A percentile compares a stretch with the other conserved stretches of the same genome.
These are phyloP conservation scores for Medicago truncatula DNA, from an alignment of 306 rosid species.

Conservation along the genomic window DNA sequence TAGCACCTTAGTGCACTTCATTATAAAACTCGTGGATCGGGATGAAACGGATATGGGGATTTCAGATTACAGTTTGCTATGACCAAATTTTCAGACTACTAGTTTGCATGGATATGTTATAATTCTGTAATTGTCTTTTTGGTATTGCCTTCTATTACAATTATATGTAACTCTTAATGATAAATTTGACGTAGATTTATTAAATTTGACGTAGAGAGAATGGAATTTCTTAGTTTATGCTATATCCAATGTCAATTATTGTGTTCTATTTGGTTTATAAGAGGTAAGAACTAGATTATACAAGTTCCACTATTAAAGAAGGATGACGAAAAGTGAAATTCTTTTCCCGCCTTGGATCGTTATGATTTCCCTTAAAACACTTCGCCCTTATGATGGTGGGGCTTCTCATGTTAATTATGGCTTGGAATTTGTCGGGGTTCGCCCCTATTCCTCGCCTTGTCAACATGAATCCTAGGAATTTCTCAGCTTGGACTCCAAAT, in stretches of 20 bases:
- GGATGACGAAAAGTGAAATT: too few species aligned
- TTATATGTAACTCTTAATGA: constrained; percentile 3
- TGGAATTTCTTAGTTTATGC: neutral
- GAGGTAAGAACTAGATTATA: too few species aligned
- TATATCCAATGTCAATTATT: neutral
- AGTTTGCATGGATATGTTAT: constrained; percentile 21
- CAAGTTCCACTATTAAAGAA: too few species aligned
- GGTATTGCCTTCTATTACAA: constrained; percentile 16
- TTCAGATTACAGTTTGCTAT: constrained; percentile 8
- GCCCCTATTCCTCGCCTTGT: too few species aligned
- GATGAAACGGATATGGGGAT: neutral
- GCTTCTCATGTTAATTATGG: too few species aligned
- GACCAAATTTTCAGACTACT: constrained; percentile 21
- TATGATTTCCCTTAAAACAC: too few species aligned
- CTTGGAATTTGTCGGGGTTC: too few species aligned
- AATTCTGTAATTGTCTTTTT: constrained; percentile 21
- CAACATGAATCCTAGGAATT: too few species aligned
- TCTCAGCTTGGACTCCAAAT: too few species aligned
- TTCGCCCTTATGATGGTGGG: too few species aligned
- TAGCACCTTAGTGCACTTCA: constrained; percentile 29
- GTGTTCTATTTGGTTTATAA: too few species aligned
- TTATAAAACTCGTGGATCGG: neutral
- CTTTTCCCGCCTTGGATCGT: too few species aligned
- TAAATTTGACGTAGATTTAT: neutral
- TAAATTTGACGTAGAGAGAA: neutral